Evolutionary conservation across 768 basidiomycete species (phyloP).

Genomic region (Leucocoprinus birnbaumii): DNA sequence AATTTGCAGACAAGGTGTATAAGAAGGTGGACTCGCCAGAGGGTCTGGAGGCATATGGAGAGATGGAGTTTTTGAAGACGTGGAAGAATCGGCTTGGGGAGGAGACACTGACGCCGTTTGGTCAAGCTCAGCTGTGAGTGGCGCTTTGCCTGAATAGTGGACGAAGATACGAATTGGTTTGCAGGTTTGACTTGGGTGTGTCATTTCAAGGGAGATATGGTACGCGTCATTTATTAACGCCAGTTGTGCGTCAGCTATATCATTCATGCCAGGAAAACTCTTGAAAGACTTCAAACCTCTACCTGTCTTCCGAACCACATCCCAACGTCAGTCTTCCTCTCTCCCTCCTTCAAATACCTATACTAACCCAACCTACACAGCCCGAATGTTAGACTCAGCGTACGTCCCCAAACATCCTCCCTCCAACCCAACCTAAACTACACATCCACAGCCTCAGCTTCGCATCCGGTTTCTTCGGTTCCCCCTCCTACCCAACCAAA

Average conservation of each 20-base stretch:
- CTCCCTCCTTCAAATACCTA: too few species aligned
- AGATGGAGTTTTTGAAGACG: slow-evolving; percentile 61
- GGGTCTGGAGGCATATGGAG: slow-evolving; percentile 49
- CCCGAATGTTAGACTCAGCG: slow-evolving; percentile 54
- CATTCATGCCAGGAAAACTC: slow-evolving; percentile 20
- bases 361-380: slow-evolving; percentile 20
- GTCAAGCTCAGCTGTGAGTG: slow-evolving; percentile 60
- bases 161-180: neutral
- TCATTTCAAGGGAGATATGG: slow-evolving; percentile 66
- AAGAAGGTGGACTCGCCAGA: slow-evolving; percentile 32
- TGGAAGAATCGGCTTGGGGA: slow-evolving; percentile 80
- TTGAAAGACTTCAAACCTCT: slow-evolving; percentile 42
- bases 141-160: neutral
- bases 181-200: slow-evolving; percentile 46
- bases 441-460: slow-evolving; percentile 35
- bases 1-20: slow-evolving; percentile 47
- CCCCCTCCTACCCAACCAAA: slow-evolving; percentile 42
- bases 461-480: slow-evolving; percentile 57
- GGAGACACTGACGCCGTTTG: slow-evolving; percentile 76
- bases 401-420: slow-evolving; percentile 15
- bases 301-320: slow-evolving; percentile 65
- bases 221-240: slow-evolving; percentile 18
- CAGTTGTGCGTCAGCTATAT: neutral
- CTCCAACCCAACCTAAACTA: neutral
- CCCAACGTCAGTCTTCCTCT: slow-evolving; percentile 40